Base-by-base conservation (phyloP, 2,329 filamentous ascomycete genomes). In the Xylariomycetidae sp. region DNA sequence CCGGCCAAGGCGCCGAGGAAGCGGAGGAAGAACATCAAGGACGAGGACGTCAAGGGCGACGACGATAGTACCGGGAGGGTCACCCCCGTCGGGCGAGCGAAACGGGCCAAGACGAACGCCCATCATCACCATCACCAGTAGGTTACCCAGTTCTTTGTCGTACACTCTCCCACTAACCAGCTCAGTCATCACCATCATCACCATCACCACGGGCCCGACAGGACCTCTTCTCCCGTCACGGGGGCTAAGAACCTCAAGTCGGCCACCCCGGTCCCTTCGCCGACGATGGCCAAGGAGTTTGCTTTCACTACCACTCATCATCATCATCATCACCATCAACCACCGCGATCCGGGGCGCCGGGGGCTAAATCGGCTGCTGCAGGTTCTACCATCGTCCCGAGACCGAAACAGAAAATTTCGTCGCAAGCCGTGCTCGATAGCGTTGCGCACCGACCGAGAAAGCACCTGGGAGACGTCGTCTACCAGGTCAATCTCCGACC, bases 391-490 rank as follows among this genome's bases (percentile, higher is more conserved):
- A 63, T 63, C 34, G 57, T 66, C 41, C 67, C 77, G 37, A 80
- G 82, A 53, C 70, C 80, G 6, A 81, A 79, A 41, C 78, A 76
- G 3, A 76, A 73, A 12, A 72, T 94, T 16, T 75, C 74, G 8
- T 85, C 83, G 2, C 72, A 84, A 41, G 71, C 76, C 1, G 76
- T 95, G 0, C 59, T 95, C 10, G 79, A 88, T 2, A 80, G 78
- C 18, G 79, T 90, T 4, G 71, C 81, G 1, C 66, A 82, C 37
- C 70, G 77, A 13, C 84, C 86, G 7, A 82, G 88, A 8, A 74
- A 79, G 35, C 88, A 96, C 54, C 74, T 97, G 3, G 90, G 90
- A 20, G 86, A 88, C 37, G 83, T 86, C 4, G 69, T 94, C 11
- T 97, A 97, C 56, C 73, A 83, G 31, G 77, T 86, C 1, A 72